Base-by-base conservation (phyloP, 2,329 filamentous ascomycete species). In the Fusarium oxysporum region DNA sequence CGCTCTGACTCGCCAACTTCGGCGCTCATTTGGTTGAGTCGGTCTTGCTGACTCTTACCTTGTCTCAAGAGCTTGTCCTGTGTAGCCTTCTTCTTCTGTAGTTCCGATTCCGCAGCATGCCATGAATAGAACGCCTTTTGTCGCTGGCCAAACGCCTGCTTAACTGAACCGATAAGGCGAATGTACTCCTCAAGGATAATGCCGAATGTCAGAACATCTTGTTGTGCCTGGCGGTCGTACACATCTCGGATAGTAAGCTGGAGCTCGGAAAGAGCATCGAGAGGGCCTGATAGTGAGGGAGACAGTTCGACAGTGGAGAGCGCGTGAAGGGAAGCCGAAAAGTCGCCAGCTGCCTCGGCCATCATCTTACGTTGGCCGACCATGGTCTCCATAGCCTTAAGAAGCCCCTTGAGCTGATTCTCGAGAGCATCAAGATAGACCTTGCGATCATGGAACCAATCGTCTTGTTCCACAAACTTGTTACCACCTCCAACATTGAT, bases 101-200 rank as follows among this genome's bases (percentile, higher is more conserved):
- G 84, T 79, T 98, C 96, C 8, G 92, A 92, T 80, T 99, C 96
- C 12, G 96, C 95, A 6, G 90, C 85, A 80, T 98, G 95, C 96
- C 96, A 99, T 47, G 93, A 91, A 81, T 98, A 94, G 80, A 96
- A 99, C 3, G 95, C 93, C 82, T 98, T 98, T 81, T 99, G 96
- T 63, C 96, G 92, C 82, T 98, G 95, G 40, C 88, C 85, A 79
- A 99, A 99, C 0, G 96, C 94, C 70, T 92, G 93, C 86, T 99
- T 99, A 68, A 98, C 93, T 62, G 93, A 97, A 37, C 95, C 94
- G 76, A 99, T 98, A 47, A 99, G 85, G 9, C 96, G 94, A 76
- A 99, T 97, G 83, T 99, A 99, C 83, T 99, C 96, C 74, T 99
- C 96, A 71, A 99, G 95, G 47, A 97, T 97, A 79, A 98, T 98